Conservation (phyloP, 2,329 filamentous ascomycete genomes). For the Magnaporthiopsis incrustans region DNA sequence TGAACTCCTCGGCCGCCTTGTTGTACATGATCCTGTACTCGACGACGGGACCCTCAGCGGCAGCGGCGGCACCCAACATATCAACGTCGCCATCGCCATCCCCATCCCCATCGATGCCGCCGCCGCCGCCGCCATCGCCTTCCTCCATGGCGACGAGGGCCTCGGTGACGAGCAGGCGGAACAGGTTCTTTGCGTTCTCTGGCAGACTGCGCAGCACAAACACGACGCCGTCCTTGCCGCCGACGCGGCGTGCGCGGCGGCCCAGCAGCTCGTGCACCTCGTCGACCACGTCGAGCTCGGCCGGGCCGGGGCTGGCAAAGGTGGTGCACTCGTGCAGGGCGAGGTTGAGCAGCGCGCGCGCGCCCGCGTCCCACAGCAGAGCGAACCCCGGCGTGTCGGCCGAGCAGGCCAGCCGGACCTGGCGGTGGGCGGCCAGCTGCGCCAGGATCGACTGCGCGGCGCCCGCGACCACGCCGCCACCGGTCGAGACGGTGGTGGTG, state of each 20-base stretch:
- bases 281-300: slow-evolving; percentile 73
- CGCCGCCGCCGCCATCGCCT: slow-evolving; percentile 36
- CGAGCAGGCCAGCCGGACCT: slow-evolving; percentile 67
- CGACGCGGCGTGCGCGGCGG: slow-evolving; percentile 68
- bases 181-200: slow-evolving; percentile 84
- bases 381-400: slow-evolving; percentile 84
- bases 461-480: slow-evolving; percentile 63
- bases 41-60: slow-evolving; percentile 57
- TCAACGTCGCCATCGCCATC: background rate
- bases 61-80: slow-evolving; percentile 17
- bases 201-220: slow-evolving; percentile 87
- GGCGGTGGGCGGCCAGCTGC: slow-evolving; percentile 65
- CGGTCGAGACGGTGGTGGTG: slow-evolving; percentile 79
- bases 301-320: slow-evolving; percentile 59
- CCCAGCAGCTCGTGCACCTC: slow-evolving; percentile 84
- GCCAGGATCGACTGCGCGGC: slow-evolving; percentile 65
- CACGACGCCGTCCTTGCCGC: slow-evolving; percentile 82
- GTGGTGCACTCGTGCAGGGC: slow-evolving; percentile 93
- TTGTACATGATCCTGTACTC: slow-evolving; percentile 91
- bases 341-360: slow-evolving; percentile 78
- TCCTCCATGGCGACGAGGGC: slow-evolving; percentile 65
- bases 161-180: slow-evolving; percentile 76
- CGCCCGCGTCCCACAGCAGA: slow-evolving; percentile 79
- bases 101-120: slow-evolving; percentile 28
- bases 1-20: slow-evolving; percentile 93